phyloP scores from a whole-genome alignment of 139 green algal genomes.

The Coelastrella sp. region DNA sequence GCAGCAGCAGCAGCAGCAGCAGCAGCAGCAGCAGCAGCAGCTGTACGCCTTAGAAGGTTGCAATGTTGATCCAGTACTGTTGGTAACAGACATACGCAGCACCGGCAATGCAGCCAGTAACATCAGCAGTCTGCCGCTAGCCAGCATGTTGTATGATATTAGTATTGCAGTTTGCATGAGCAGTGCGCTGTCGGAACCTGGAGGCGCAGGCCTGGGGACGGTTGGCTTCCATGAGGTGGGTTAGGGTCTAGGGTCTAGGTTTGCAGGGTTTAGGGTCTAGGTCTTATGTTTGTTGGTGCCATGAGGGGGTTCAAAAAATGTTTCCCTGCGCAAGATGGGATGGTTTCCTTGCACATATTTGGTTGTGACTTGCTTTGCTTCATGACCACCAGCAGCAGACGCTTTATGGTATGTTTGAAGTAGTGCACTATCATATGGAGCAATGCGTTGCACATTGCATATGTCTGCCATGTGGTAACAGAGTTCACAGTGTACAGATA shows the following conservation, averaged over 20 bases:
- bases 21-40: neutral
- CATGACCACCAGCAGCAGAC: no score
- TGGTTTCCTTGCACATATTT: no score
- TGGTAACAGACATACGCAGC: conserved; percentile 24
- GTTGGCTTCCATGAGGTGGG: conserved; percentile 11
- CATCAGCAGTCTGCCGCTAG: conserved; percentile 14
- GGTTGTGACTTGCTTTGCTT: no score
- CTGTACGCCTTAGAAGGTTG: neutral
- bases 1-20: neutral
- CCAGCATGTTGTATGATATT: conserved; percentile 19
- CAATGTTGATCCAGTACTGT: neutral
- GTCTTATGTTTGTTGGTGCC: neutral
- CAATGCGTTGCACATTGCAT: no score
- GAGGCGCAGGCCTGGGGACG: conserved; percentile 37
- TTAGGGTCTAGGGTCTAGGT: neutral
- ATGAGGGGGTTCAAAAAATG: neutral
- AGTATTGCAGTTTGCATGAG: conserved; percentile 40
- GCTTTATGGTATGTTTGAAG: no score
- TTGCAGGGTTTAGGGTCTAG: no score
- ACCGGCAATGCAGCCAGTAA: neutral
- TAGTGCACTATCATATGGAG: no score
- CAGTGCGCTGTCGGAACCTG: conserved; percentile 35
- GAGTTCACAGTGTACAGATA: no score
- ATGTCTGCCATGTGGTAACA: no score
- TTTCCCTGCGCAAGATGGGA: neutral